Evolutionary conservation across 805 yeast genomes (phyloP).

Genomic region (Zygosaccharomyces gambellarensis): DNA sequence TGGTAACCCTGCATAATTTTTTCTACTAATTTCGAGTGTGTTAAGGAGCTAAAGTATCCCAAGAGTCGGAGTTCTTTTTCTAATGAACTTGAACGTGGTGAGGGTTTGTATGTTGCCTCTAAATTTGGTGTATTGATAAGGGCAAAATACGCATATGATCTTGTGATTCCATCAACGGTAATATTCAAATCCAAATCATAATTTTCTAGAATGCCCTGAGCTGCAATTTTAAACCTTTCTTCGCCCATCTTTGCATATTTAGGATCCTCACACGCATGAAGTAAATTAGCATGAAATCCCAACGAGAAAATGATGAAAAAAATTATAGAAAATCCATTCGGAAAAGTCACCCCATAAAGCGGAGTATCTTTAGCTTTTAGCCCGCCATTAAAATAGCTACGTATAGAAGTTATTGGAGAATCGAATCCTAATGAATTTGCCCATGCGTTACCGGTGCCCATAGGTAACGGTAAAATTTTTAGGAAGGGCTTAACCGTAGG

Average conservation of each 20-base stretch:
- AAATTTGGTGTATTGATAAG: conserved; percentile 28
- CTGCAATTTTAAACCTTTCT: conserved; percentile 68
- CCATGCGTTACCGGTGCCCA: conserved; percentile 86
- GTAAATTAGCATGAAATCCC: conserved; percentile 82
- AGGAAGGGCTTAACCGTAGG: conserved; percentile 8
- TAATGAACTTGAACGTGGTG: conserved; percentile 28
- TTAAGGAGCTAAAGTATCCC: conserved; percentile 21
- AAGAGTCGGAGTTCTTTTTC: conserved; percentile 22
- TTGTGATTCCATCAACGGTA: conserved; percentile 5
- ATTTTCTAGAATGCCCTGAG: conserved; percentile 44
- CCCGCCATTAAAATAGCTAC: conserved; percentile 30
- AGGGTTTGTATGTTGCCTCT: conserved; percentile 29
- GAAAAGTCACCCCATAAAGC: conserved; percentile 33
- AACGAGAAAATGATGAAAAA: conserved; percentile 70
- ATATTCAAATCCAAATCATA: conserved; percentile 28
- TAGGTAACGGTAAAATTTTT: conserved; percentile 46
- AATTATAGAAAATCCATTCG: conserved; percentile 23
- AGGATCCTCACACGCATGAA: conserved; percentile 71
- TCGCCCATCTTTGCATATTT: conserved; percentile 60
- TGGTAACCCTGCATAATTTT: conserved; percentile 29
- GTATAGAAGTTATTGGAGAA: conserved; percentile 35
- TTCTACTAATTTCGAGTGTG: conserved; percentile 10
- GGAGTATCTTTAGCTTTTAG: conserved; percentile 26
- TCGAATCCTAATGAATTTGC: conserved; percentile 52
- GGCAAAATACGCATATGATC: conserved; percentile 27